phyloP scores from a whole-genome alignment of 2,329 filamentous ascomycete species.

The Cladobotryum protrusum region DNA sequence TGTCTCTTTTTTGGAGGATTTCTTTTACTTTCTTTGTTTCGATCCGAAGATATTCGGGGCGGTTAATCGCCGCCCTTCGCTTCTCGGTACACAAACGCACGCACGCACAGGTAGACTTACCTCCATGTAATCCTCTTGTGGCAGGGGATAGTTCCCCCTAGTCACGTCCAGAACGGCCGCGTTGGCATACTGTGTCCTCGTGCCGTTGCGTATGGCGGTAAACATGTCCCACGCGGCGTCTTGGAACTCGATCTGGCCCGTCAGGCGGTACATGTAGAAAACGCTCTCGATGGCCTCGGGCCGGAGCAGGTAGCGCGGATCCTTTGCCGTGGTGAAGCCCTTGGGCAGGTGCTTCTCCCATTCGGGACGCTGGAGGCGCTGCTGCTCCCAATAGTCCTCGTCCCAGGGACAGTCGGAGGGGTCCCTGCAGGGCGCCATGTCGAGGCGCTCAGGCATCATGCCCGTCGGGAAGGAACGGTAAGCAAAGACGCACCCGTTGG shows the following conservation, averaged over 20 bases:
- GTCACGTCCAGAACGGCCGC: constrained; percentile 58
- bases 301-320: constrained; percentile 56
- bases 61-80: background rate
- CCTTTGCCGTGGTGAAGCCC: constrained; percentile 50
- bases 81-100: background rate
- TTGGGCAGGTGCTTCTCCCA: constrained; percentile 33
- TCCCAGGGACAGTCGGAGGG: constrained; percentile 30
- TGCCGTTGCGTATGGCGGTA: constrained; percentile 50
- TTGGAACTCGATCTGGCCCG: constrained; percentile 57
- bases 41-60: too few relatives aligned
- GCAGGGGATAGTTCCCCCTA: constrained; percentile 16
- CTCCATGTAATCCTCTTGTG: constrained; percentile 52
- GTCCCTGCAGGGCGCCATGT: constrained; percentile 34
- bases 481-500: constrained; percentile 46
- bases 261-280: constrained; percentile 70
- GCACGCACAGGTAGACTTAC: constrained; percentile 27
- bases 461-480: constrained; percentile 42
- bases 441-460: constrained; percentile 47
- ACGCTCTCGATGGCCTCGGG: constrained; percentile 78
- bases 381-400: constrained; percentile 50
- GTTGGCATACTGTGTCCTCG: constrained; percentile 53
- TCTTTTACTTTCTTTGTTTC: too few relatives aligned
- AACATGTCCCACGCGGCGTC: constrained; percentile 72
- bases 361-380: constrained; percentile 11
- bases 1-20: background rate